Base-by-base conservation (phyloP, 2,329 filamentous ascomycete species). In the Ophiocordyceps robertsii region DNA sequence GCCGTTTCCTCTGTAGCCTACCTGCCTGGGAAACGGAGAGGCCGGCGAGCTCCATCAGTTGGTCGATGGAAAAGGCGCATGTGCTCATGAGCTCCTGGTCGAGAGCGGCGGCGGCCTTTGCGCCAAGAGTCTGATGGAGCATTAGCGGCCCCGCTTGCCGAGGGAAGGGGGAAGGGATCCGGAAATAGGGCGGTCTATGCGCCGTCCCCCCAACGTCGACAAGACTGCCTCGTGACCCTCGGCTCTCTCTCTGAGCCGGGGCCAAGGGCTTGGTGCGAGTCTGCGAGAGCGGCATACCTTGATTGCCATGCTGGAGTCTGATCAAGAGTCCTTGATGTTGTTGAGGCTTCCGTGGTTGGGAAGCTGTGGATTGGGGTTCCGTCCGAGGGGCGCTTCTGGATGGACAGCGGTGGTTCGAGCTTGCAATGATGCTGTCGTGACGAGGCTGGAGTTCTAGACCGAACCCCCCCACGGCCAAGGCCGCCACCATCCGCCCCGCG, bases 41-140 rank as follows among this genome's bases (percentile, higher is more conserved):
- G 0, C 92, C 92, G 37, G 92, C 92, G 8, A 98, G 68, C 59
- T 96, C 92, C 92, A 98, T 96, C 39, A 98, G 70, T 63, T 98
- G 92, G 58, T 96, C 92, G 43, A 98, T 75, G 11, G 87, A 94
- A 65, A 95, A 98, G 9, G 84, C 88, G 1, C 80, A 77, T 11
- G 77, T 75, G 57, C 78, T 84, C 89, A 98, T 96, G 47, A 98
- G 80, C 59, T 98, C 90, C 61, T 85, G 81, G 59, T 98, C 92
- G 16, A 98, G 75, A 39, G 86, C 84, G 0, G 85, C 82, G 0
- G 92, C 92, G 49, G 87, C 85, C 64, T 92, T 88, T 36, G 90
- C 82, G 10, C 82, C 82, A 24, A 98, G 74, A 24, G 88, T 94
- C 87, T 93, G 43, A 7, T 13, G 17, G 37, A 24, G n/a, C 13